phyloP scores from a whole-genome alignment of 495 filamentous ascomycete genomes.

The Lophiostoma macrostomum region DNA sequence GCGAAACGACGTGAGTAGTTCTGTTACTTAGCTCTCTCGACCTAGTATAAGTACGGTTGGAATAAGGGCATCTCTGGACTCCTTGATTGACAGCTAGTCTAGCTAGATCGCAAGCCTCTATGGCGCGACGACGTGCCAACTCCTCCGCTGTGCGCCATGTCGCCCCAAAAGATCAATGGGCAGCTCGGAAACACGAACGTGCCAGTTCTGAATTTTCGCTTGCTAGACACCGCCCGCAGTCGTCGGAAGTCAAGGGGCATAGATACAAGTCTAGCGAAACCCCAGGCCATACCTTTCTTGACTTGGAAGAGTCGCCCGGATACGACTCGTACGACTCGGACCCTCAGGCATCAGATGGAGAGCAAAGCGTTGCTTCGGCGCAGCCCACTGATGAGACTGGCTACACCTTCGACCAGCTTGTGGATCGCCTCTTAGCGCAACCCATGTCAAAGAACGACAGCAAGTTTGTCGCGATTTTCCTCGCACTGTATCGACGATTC shows the following conservation, averaged over 20 bases:
- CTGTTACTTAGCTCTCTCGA: neutral
- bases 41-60: too few relatives aligned
- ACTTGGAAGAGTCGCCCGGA: constrained; percentile 41
- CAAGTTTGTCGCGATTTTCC: constrained; percentile 81
- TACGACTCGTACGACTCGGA: constrained; percentile 34
- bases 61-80: too few relatives aligned
- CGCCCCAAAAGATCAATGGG: constrained; percentile 32
- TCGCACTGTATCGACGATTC: constrained; percentile 95
- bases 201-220: constrained; percentile 43
- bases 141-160: constrained; percentile 39
- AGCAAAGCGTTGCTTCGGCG: constrained; percentile 26
- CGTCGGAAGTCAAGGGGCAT: constrained; percentile 21
- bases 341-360: constrained; percentile 16
- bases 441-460: constrained; percentile 80
- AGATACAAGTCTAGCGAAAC: constrained; percentile 33
- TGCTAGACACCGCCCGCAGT: constrained; percentile 12
- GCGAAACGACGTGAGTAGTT: constrained; percentile 38
- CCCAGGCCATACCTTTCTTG: constrained; percentile 32
- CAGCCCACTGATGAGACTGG: constrained; percentile 36
- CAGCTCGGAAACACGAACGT: constrained; percentile 36
- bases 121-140: constrained; percentile 36
- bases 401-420: constrained; percentile 75
- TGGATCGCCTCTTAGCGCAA: constrained; percentile 76
- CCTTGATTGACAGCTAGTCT: neutral
- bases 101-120: constrained; percentile 30